Evolutionary conservation across 257 asterid genomes (phyloP), one percentile per base, ranked within the genome.

Genomic region (Plantago ovata): DNA sequence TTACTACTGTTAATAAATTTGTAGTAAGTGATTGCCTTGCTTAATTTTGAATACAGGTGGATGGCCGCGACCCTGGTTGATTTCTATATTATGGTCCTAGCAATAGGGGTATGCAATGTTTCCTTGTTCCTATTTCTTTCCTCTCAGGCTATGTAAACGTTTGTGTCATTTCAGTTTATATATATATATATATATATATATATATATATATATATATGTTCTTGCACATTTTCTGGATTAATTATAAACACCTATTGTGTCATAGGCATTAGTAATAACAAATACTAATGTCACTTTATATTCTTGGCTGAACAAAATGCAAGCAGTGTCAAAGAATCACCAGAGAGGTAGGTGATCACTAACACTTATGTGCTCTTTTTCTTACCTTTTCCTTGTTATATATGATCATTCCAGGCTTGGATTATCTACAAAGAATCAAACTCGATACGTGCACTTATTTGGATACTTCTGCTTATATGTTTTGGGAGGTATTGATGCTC

Each of bases 1-100:
- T n/a, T n/a, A n/a, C n/a, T n/a, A n/a, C n/a, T n/a, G n/a, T n/a
- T n/a, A n/a, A n/a, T n/a, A n/a, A n/a, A n/a, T n/a, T n/a, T n/a
- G n/a, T n/a, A n/a, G n/a, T n/a, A n/a, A n/a, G 6, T 53, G 44
- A 44, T 10, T 40, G 11, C 62, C 43, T 13, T 41, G n/a, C 23
- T 51, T n/a, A n/a, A 16, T 43, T 60, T 9, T 28, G 47, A 15
- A 42, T 76, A 33, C 83, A 88, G 96, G 81, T 88, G 96, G 96
- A 85, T 85, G 95, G 69, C 75, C 53, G 88, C 88, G 38, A 79
- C 93, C 36, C 64, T 85, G 62, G 51, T 88, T 56, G 96, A 85
- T 78, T 81, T 85, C 77, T 88, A 79, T 28, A 79, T 88, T 74
- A 78, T 71, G 60, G 23, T 72, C 32, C 56, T 88, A 12, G 79